Percentiles rank a stretch among this genome's conserved stretches.
Conservation (phyloP, 192 early-diverging fungal species). For the Coemansia sp. region DNA sequence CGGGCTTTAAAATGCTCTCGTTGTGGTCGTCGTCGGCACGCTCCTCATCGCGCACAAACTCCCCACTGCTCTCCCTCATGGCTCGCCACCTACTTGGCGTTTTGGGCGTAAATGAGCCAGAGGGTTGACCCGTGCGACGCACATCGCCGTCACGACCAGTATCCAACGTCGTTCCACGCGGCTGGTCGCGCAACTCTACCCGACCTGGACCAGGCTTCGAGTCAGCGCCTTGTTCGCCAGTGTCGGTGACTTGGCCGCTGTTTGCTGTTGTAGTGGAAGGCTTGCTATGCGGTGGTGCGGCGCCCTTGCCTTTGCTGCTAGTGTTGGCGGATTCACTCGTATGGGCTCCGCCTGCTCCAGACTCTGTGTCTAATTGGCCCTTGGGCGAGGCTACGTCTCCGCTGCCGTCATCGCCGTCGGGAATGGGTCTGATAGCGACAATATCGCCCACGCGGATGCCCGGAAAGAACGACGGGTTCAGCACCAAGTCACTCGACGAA, state of each 20-base stretch:
- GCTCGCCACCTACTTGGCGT: conserved; percentile 12
- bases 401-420: conserved; percentile 20
- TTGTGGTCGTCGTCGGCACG: conserved; percentile 13
- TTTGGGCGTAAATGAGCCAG: not conserved
- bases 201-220: conserved; percentile 9
- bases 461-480: conserved; percentile 53
- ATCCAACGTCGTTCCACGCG: not conserved
- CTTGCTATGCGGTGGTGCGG: not conserved
- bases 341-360: conserved; percentile 9
- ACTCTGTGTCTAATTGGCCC: conserved; percentile 32
- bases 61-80: not conserved
- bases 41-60: conserved; percentile 1
- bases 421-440: conserved; percentile 42
- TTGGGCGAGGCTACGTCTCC: conserved; percentile 31
- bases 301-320: conserved; percentile 1
- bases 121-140: not conserved
- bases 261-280: conserved; percentile 4
- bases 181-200: conserved; percentile 9
- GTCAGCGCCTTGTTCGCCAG: conserved; percentile 7
- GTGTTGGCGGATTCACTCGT: conserved; percentile 3
- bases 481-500: conserved; percentile 42
- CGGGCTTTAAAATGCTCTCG: conserved; percentile 22
- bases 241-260: not conserved
- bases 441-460: conserved; percentile 54
- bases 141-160: not conserved